Evolutionary conservation across 2,329 filamentous ascomycete species (phyloP).

Genomic region (Aspergillus luchuensis): DNA sequence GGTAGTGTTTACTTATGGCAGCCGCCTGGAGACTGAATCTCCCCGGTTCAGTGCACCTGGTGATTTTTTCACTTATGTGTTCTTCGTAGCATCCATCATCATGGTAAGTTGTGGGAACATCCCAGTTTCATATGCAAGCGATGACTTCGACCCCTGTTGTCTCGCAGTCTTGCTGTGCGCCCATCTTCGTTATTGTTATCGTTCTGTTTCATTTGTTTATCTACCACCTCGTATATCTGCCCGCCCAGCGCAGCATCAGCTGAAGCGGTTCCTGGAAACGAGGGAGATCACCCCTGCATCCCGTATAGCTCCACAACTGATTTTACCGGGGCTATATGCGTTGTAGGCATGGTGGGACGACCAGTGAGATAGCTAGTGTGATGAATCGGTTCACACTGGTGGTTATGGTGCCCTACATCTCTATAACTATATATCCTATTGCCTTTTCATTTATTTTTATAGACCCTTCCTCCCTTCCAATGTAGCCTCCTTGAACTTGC

Average conservation of each 20-base stretch:
- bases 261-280: slow-evolving; percentile 82
- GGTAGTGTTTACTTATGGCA: slow-evolving; percentile 73
- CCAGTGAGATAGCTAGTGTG: slow-evolving; percentile 65
- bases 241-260: slow-evolving; percentile 70
- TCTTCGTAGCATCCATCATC: slow-evolving; percentile 71
- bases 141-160: too few relatives aligned
- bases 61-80: slow-evolving; percentile 77
- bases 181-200: not conserved
- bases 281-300: slow-evolving; percentile 77
- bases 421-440: slow-evolving; percentile 23
- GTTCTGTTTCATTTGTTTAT: slow-evolving; percentile 18
- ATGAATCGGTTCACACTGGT: slow-evolving; percentile 60
- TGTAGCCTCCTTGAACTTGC: slow-evolving; percentile 25
- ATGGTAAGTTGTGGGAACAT: slow-evolving; percentile 66
- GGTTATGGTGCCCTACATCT: slow-evolving; percentile 68
- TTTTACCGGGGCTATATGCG: slow-evolving; percentile 60
- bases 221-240: slow-evolving; percentile 70
- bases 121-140: slow-evolving; percentile 17
- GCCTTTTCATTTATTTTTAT: slow-evolving; percentile 20
- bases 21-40: slow-evolving; percentile 70
- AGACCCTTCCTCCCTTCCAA: slow-evolving; percentile 16
- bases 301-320: slow-evolving; percentile 62
- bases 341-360: slow-evolving; percentile 76
- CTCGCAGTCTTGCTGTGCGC: too few relatives aligned
- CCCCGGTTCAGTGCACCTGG: slow-evolving; percentile 73